Percentiles rank a stretch among this genome's conserved stretches.
Evolutionary conservation across 345 rosid genomes (phyloP).

Genomic region (Theobroma cacao): DNA sequence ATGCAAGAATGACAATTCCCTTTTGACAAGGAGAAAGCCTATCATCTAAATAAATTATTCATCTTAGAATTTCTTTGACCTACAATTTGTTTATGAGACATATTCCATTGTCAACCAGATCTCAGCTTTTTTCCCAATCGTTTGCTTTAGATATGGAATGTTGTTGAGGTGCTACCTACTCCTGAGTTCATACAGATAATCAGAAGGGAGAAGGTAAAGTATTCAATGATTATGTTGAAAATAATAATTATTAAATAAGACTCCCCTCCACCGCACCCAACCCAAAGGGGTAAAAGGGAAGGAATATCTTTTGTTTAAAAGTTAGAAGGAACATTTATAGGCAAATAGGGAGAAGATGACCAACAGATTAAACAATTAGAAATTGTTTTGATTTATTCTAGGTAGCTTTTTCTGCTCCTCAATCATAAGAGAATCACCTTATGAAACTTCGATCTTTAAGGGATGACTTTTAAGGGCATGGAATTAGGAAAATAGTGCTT

Average conservation of each 20-base stretch:
- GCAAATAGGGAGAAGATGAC: neutral
- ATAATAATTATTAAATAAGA: neutral
- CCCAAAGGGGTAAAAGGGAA: neutral
- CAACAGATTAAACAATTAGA: neutral
- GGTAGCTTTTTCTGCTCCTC: too few relatives aligned
- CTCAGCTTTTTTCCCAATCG: conserved; percentile 9
- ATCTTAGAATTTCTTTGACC: neutral
- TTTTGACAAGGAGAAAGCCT: neutral
- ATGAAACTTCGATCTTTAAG: too few relatives aligned
- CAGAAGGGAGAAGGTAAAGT: conserved; percentile 28
- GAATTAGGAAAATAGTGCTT: too few relatives aligned
- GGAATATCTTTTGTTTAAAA: neutral
- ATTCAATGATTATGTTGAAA: conserved; percentile 30
- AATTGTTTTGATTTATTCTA: too few relatives aligned
- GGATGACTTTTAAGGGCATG: too few relatives aligned
- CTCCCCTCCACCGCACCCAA: neutral
- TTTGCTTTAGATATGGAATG: neutral
- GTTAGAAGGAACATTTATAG: neutral
- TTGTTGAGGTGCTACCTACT: conserved; percentile 13
- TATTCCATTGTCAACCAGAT: conserved; percentile 27
- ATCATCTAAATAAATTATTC: neutral
- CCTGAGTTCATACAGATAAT: conserved; percentile 8
- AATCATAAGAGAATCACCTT: too few relatives aligned
- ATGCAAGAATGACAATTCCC: neutral
- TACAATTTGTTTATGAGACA: neutral